phyloP scores from a whole-genome alignment of 2,329 filamentous ascomycete genomes.

The Furcasterigmium furcatum region DNA sequence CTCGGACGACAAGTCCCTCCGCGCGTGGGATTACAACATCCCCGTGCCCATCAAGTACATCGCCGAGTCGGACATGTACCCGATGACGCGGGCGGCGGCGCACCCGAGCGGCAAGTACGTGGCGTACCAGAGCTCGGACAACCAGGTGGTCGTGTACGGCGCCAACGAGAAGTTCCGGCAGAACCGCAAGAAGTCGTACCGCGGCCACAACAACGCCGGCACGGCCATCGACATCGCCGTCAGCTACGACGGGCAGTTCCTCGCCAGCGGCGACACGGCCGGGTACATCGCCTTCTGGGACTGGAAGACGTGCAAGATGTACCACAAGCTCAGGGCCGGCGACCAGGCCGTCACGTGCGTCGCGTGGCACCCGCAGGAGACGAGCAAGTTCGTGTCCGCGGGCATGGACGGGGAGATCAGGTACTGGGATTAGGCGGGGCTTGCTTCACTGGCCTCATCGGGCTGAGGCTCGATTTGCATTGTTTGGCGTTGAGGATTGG shows the following conservation, averaged over 20 bases:
- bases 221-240: constrained; percentile 88
- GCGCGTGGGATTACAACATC: constrained; percentile 98
- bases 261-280: constrained; percentile 81
- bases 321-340: constrained; percentile 87
- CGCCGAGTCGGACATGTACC: constrained; percentile 96
- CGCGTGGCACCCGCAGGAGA: constrained; percentile 97
- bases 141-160: constrained; percentile 95
- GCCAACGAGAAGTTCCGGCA: constrained; percentile 94
- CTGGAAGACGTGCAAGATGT: constrained; percentile 99
- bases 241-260: constrained; percentile 87
- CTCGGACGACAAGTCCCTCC: constrained; percentile 91
- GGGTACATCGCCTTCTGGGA: constrained; percentile 97
- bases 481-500: constrained; percentile 9
- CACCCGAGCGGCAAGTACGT: constrained; percentile 94
- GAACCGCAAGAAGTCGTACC: constrained; percentile 95
- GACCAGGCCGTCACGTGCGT: constrained; percentile 81
- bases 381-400: constrained; percentile 87
- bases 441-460: no score
- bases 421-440: constrained; percentile 77
- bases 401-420: constrained; percentile 85
- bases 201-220: constrained; percentile 93
- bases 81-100: constrained; percentile 78
- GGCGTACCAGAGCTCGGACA: constrained; percentile 84
- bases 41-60: constrained; percentile 98
- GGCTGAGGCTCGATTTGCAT: no score